Evolutionary conservation across 2,329 filamentous ascomycete genomes (phyloP).

Genomic region (Colletotrichum sp.): DNA sequence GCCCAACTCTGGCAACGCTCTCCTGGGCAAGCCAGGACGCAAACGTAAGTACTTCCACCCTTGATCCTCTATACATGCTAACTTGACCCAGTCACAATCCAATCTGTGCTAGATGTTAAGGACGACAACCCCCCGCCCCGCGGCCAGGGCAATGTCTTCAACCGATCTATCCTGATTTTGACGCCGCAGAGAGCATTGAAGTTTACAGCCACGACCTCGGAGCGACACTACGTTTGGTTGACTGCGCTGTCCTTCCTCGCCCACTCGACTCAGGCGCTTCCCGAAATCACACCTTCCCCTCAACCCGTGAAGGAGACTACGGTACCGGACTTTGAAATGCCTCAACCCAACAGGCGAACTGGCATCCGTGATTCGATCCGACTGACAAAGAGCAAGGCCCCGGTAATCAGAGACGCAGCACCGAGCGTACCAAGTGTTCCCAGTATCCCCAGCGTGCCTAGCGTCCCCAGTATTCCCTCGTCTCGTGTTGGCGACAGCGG

Average conservation of each 20-base stretch:
- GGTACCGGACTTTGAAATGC: constrained; percentile 56
- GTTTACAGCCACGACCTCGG: constrained; percentile 83
- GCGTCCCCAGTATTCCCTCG: constrained; percentile 40
- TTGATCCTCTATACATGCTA: constrained; percentile 28
- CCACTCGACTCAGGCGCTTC: constrained; percentile 82
- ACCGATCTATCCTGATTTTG: constrained; percentile 92
- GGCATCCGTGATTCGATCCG: constrained; percentile 88
- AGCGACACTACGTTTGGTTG: constrained; percentile 94
- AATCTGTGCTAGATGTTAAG: constrained; percentile 96
- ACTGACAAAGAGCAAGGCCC: constrained; percentile 76
- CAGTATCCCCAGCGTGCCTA: constrained; percentile 57
- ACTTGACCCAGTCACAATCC: constrained; percentile 75
- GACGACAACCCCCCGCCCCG: constrained; percentile 89
- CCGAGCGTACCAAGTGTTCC: constrained; percentile 61
- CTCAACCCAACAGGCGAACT: constrained; percentile 53
- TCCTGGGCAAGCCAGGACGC: constrained; percentile 92
- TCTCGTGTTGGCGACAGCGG: constrained; percentile 39
- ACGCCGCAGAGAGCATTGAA: constrained; percentile 94
- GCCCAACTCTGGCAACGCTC: constrained; percentile 82
- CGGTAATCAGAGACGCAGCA: constrained; percentile 41
- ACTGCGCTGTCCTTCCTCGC: constrained; percentile 94
- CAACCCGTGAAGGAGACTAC: constrained; percentile 52
- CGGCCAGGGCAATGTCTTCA: constrained; percentile 71
- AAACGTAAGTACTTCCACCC: constrained; percentile 73
- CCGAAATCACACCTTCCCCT: constrained; percentile 69